A percentile compares a stretch with the other conserved stretches of the same genome.
These are phyloP conservation scores for Myxozyma udenii DNA, from an alignment of 805 yeast species.

Conservation along the genomic window DNA sequence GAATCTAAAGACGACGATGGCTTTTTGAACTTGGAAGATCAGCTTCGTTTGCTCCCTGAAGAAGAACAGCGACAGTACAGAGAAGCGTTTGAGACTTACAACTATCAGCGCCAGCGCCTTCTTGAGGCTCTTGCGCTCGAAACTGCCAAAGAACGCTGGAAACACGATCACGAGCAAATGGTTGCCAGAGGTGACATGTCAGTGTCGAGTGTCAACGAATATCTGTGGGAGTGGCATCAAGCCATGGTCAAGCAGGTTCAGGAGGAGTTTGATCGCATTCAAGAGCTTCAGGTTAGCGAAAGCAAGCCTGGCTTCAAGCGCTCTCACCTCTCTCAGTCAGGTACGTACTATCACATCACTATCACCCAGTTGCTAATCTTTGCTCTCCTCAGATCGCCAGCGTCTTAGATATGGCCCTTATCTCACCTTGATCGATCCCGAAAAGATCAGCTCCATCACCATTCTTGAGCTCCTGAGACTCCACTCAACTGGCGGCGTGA, in stretches of 20 bases:
- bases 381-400: not conserved
- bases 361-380: not conserved
- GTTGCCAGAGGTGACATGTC: constrained; percentile 54
- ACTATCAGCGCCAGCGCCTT: constrained; percentile 69
- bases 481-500: constrained; percentile 67
- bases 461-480: constrained; percentile 76
- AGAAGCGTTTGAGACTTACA: constrained; percentile 61
- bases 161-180: constrained; percentile 68
- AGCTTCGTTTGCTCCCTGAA: constrained; percentile 38
- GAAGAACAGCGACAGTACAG: constrained; percentile 54
- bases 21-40: constrained; percentile 63
- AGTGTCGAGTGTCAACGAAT: constrained; percentile 62
- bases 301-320: constrained; percentile 35
- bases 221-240: constrained; percentile 80
- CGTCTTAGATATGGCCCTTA: constrained; percentile 67
- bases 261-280: constrained; percentile 60
- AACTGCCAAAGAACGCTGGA: constrained; percentile 88
- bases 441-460: constrained; percentile 77
- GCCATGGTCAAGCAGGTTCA: constrained; percentile 67
- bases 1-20: constrained; percentile 28
- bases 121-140: constrained; percentile 77
- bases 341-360: not conserved
- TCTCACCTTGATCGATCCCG: constrained; percentile 66
- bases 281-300: constrained; percentile 26
- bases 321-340: not conserved